Evolutionary conservation across 495 filamentous ascomycete genomes (phyloP).

Genomic region (Daldinia caldariorum): DNA sequence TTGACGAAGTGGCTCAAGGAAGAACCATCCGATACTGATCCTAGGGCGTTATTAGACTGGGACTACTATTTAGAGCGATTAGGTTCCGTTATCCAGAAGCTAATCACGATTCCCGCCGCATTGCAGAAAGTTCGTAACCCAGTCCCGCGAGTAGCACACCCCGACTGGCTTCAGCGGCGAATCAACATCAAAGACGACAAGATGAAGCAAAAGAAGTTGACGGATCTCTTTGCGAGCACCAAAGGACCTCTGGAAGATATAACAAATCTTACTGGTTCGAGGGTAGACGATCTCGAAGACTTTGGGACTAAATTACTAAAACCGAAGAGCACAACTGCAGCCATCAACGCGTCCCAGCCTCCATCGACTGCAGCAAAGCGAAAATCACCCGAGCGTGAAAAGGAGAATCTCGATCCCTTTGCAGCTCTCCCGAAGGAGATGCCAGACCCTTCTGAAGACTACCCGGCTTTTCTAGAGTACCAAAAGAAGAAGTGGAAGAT

Average conservation of each 20-base stretch:
- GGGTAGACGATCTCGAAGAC: constrained; percentile 83
- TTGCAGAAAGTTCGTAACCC: constrained; percentile 95
- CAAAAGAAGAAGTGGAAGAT: constrained; percentile 99
- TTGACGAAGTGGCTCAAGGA: constrained; percentile 95
- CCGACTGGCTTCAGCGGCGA: constrained; percentile 92
- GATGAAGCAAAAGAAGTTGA: constrained; percentile 98
- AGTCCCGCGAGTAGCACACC: constrained; percentile 90
- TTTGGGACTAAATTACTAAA: constrained; percentile 77
- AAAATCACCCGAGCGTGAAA: constrained; percentile 74
- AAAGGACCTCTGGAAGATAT: constrained; percentile 80
- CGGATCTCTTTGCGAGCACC: constrained; percentile 78
- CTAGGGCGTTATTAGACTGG: constrained; percentile 90
- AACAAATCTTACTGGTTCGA: constrained; percentile 66
- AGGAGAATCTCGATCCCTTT: constrained; percentile 77
- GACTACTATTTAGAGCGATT: constrained; percentile 95
- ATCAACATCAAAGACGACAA: constrained; percentile 96
- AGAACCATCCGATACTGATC: constrained; percentile 93
- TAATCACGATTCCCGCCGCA: constrained; percentile 97
- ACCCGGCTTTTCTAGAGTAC: constrained; percentile 87
- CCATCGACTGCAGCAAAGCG: constrained; percentile 72
- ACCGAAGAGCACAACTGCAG: constrained; percentile 71
- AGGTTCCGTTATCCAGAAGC: constrained; percentile 95
- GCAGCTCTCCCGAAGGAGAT: constrained; percentile 84
- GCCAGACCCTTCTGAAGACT: constrained; percentile 88
- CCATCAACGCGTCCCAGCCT: constrained; percentile 57